Base-by-base conservation (phyloP, 129 eudicot species). In the Heracleum sosnowskyi region DNA sequence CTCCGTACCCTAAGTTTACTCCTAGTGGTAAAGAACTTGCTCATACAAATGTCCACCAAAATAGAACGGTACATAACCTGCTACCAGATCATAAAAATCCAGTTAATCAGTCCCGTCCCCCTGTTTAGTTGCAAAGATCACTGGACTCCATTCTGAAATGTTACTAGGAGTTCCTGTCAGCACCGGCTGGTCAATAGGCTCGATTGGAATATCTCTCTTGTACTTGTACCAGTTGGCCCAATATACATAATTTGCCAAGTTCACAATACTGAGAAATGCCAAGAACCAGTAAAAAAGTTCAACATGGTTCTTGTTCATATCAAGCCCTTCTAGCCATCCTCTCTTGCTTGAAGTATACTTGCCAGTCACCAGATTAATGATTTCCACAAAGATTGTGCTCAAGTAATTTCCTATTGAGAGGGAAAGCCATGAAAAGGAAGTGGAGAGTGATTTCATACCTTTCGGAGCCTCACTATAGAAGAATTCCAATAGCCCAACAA, bases 201-300 rank as follows among this genome's bases (percentile, higher is more conserved):
- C 76, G 11, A 72, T 15, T 7, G 35, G 76, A 72, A 72, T 13
- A 40, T 72, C 77, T 53, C 26, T 72, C 24, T 72, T 81, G 69
- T 75, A 81, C 80, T 77, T 81, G 81, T 81, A 81, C 80, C 84
- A 64, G n/a, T 31, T 47, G 10, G 84, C 80, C 77, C 76, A 69
- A 22, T 26, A 82, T 0, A 77, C n/a, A 34, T 82, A 82, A 45
- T 47, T 70, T 31, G 47, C 33, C 11, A 82, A 77, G 29, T 82
- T 77, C 10, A 82, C 15, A 6, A 77, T 24, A 24, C 78, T 77
- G 4, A 82, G 42, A 24, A 72, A 31, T 0, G 81, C 62, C 17
- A 82, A 64, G 11, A 77, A 53, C 81, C 81, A 82, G 42, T 77
- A 82, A 60, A 81, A 81, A 17, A 69, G 77, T 6, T 81, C 68